Conservation (phyloP, 345 rosid genomes). For the Eutrema yunnanense region DNA sequence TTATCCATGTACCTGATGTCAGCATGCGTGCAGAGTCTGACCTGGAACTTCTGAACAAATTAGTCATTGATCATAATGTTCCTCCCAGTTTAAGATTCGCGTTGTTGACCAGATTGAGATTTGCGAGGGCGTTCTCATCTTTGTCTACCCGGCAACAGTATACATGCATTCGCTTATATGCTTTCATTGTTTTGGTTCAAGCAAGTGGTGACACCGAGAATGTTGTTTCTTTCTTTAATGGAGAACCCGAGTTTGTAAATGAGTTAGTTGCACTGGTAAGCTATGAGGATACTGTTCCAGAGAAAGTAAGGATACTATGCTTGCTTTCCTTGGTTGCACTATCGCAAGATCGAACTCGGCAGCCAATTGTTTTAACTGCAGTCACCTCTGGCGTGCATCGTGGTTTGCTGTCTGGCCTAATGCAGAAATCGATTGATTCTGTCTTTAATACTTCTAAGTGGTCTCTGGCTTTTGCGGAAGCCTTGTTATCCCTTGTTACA, state of each 20-base stretch:
- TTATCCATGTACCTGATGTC: slow-evolving; percentile 66
- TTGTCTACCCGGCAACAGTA: slow-evolving; percentile 74
- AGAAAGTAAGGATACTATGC: slow-evolving; percentile 73
- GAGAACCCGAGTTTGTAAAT: slow-evolving; percentile 91
- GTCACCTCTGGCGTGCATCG: slow-evolving; percentile 90
- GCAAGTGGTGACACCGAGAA: slow-evolving; percentile 77
- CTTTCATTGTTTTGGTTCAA: slow-evolving; percentile 88
- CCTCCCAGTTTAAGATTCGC: slow-evolving; percentile 80
- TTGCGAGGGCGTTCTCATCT: slow-evolving; percentile 86
- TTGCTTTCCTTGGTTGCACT: slow-evolving; percentile 81
- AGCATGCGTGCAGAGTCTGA: slow-evolving; percentile 51
- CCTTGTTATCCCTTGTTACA: slow-evolving; percentile 81
- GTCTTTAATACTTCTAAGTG: slow-evolving; percentile 60
- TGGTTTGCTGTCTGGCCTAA: slow-evolving; percentile 83
- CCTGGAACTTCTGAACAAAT: slow-evolving; percentile 66
- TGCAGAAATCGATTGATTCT: slow-evolving; percentile 89
- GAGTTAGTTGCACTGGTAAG: slow-evolving; percentile 80
- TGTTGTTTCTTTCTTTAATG: slow-evolving; percentile 73
- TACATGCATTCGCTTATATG: slow-evolving; percentile 86
- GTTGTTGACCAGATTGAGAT: slow-evolving; percentile 75
- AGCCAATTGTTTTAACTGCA: slow-evolving; percentile 72
- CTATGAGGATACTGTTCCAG: slow-evolving; percentile 77
- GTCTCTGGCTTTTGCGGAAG: slow-evolving; percentile 87
- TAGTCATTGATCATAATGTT: slow-evolving; percentile 66
- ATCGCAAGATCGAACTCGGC: slow-evolving; percentile 91